These are phyloP conservation scores for Hypoxylon sp. DNA, from an alignment of 2,329 filamentous ascomycete genomes.

Conservation along the genomic window DNA sequence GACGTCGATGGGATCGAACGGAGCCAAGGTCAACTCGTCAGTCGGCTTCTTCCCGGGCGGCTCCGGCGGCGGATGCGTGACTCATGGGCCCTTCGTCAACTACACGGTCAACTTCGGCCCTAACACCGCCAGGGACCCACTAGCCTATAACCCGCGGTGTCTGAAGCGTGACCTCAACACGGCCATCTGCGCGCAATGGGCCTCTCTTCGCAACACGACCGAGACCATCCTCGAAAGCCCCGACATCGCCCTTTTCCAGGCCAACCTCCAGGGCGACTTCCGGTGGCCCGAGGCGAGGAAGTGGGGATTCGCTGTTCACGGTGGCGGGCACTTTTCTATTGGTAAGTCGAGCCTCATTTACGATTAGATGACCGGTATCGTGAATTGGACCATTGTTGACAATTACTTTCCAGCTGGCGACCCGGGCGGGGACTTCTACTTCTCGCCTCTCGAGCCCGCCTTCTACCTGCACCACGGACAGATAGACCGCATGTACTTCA, in stretches of 20 bases:
- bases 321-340: slow-evolving; percentile 57
- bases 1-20: slow-evolving; percentile 62
- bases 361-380: not conserved
- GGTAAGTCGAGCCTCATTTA: slow-evolving; percentile 42
- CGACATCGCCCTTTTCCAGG: slow-evolving; percentile 59
- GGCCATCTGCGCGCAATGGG: slow-evolving; percentile 51
- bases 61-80: slow-evolving; percentile 68
- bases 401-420: slow-evolving; percentile 58
- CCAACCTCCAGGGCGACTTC: slow-evolving; percentile 59
- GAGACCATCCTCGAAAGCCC: slow-evolving; percentile 57
- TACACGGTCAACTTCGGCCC: slow-evolving; percentile 60
- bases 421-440: slow-evolving; percentile 62
- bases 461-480: slow-evolving; percentile 64
- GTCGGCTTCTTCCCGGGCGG: slow-evolving; percentile 59
- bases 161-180: slow-evolving; percentile 60
- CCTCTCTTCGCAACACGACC: slow-evolving; percentile 55
- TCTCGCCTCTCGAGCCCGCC: slow-evolving; percentile 62
- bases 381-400: not conserved
- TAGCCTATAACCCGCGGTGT: slow-evolving; percentile 60
- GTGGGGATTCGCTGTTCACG: slow-evolving; percentile 53
- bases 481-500: slow-evolving; percentile 64
- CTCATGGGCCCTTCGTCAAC: slow-evolving; percentile 62
- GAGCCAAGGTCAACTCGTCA: slow-evolving; percentile 53
- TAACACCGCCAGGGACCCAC: slow-evolving; percentile 50
- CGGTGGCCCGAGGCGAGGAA: slow-evolving; percentile 49